Evolutionary conservation across 148 eudicot species (phyloP), one percentile per base, ranked within the genome.

Genomic region (Selenicereus undatus): DNA sequence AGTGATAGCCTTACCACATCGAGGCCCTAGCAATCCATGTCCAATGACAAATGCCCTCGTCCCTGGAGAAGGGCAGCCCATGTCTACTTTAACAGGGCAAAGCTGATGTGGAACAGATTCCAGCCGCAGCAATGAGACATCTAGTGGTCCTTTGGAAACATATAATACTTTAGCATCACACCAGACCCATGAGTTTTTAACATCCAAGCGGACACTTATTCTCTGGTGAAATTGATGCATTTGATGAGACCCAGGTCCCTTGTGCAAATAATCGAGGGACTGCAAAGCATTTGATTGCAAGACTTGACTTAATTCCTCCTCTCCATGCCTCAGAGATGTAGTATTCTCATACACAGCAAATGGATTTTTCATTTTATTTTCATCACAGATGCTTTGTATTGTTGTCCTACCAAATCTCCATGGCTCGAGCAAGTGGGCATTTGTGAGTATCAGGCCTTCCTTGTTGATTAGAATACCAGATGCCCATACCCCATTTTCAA

Each of bases 381-480:
- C 86, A 84, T 84, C 80, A 43, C 8, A 77, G 72, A 80, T 89
- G 69, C 90, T 85, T 82, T 81, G 82, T 58, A 84, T 51, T 77
- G 89, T 76, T 43, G 93, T 76, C 88, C 85, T 89, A 43, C 89
- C 88, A 83, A 89, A 96, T 85, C 98, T 91, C 99, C 99, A 92
- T 68, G 99, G 99, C 86, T 96, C 99, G 73, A 96, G 81, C 78
- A 96, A 90, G 88, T 96, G 99, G 83, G 99, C 99, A 76, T 96
- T 96, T 80, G 99, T 96, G 80, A 96, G 98, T 85, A 96, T 85
- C 79, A 96, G 86, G 43, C 99, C 99, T 68, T 90, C 78, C 3
- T 85, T 85, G 80, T 94, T 96, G 76, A 96, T 93, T 84, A 96
- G 82, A 85, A 96, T 84, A 56, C 99, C 99, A 79, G 99, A 92